Evolutionary conservation across 768 basidiomycete species (phyloP).

Genomic region (Tulasnella sp.): DNA sequence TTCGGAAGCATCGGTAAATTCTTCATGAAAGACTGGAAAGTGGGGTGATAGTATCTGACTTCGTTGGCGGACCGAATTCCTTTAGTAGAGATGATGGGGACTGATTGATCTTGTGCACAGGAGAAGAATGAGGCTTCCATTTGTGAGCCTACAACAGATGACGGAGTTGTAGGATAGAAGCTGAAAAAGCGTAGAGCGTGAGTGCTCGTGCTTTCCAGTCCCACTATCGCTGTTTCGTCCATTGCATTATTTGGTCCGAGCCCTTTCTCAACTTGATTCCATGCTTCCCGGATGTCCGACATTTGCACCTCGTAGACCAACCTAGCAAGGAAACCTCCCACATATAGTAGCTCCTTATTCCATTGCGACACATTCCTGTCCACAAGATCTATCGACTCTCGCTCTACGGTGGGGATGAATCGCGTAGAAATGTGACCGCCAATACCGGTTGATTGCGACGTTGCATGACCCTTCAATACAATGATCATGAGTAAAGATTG

Average conservation of each 20-base stretch:
- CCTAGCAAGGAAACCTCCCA: slow-evolving; percentile 73
- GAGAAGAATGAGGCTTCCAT: slow-evolving; percentile 71
- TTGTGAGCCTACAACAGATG: slow-evolving; percentile 53
- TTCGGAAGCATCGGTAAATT: slow-evolving; percentile 61
- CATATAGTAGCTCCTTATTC: slow-evolving; percentile 79
- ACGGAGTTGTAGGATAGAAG: slow-evolving; percentile 79
- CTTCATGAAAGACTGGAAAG: slow-evolving; percentile 63
- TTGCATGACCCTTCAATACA: slow-evolving; percentile 60
- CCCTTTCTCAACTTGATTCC: slow-evolving; percentile 39
- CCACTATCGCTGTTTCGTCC: slow-evolving; percentile 21
- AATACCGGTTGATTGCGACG: slow-evolving; percentile 80
- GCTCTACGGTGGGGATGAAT: slow-evolving; percentile 92
- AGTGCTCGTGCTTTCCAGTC: slow-evolving; percentile 47
- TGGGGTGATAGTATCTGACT: slow-evolving; percentile 60
- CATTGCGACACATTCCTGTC: slow-evolving; percentile 59
- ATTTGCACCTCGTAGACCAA: slow-evolving; percentile 79
- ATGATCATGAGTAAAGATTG: slow-evolving; percentile 11
- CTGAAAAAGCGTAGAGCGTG: slow-evolving; percentile 86
- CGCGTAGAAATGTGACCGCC: slow-evolving; percentile 59
- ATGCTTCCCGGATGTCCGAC: slow-evolving; percentile 41
- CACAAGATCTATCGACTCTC: slow-evolving; percentile 82
- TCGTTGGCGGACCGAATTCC: slow-evolving; percentile 55
- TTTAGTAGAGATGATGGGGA: slow-evolving; percentile 61
- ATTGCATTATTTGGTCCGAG: slow-evolving; percentile 22
- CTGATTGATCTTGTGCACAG: slow-evolving; percentile 39